Base-by-base conservation (phyloP, 192 early-diverging fungal species). In the Tieghemiomyces parasiticus region DNA sequence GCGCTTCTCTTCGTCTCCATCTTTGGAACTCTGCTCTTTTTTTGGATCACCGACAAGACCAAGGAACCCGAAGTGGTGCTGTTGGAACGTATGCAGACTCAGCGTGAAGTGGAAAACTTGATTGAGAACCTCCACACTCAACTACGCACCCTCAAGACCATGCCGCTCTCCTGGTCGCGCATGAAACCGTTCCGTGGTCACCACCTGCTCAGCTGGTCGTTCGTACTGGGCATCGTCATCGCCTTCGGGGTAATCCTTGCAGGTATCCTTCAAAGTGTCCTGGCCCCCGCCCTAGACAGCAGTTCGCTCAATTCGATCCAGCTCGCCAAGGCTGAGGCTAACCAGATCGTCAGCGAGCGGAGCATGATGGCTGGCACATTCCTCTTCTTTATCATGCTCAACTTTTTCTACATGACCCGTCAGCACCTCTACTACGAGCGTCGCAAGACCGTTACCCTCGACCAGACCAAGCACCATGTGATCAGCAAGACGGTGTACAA, bases 91-190 rank as follows among this genome's bases (percentile, higher is more conserved):
- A 74, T 82, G n/a, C 75, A 65, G 24, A 78, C 80, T 0, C 75
- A 79, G 63, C 67, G 70, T 8, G 78, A 82, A 44, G 76, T 79
- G 25, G 78, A 79, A 59, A 74, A 72, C 58, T 63, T 82, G 2
- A 71, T 75, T 0, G 78, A 82, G 47, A 82, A 75, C 51, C 63
- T 82, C 61, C 70, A 76, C 12, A 61, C 72, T 34, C 80, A 79
- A 61, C 63, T 68, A 29, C 68, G 62, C 60, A 74, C 78, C 51
- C 65, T 78, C 38, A 61, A 67, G 4, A 69, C 70, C 0, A 62
- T 82, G 50, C 70, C 76, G 3, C 51, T 76, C 34, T 67, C 68
- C 48, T 78, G 78, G 66, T 60, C 65, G 30, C 50, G 62, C n/a
- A 77, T 77, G 62, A 75, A 68, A 61, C 72, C 71, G 10, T 70